Base-by-base conservation (phyloP, 2,329 filamentous ascomycete genomes). In the Ceratocystis harringtonii region DNA sequence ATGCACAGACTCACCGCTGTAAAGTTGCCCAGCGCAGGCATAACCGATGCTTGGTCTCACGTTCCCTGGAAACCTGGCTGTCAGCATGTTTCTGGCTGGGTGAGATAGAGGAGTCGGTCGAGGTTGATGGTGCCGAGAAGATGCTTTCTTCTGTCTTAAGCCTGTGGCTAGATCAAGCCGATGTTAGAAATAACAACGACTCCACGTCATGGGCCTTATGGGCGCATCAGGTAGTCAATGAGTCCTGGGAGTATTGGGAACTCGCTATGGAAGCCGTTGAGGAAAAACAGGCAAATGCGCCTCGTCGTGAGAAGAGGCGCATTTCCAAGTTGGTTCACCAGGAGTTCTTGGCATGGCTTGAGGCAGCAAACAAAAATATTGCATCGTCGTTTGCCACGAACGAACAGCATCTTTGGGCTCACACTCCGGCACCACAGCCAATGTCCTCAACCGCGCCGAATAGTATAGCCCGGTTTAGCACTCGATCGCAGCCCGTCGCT, bases 171-270 rank as follows among this genome's bases (percentile, higher is more conserved):
- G 66, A 64, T 10, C 43, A 64, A 8, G 61, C 66, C 12, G 61
- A 68, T 7, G 22, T 58, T 5, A n/a, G 32, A n/a, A 28, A 22
- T 7, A 65, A 22, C 28, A 43, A 62, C 8, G 64, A 65, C 28
- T 32, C 45, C 4, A 55, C 62, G 15, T 57, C 65, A 19, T 63
- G 63, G 50, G 55, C 57, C 4, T 28, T 67, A 12, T 67, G 65
- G 65, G 63, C 61, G 28, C 63, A 64, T 7, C 64, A 67, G 19
- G 61, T 62, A 3, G 65, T 57, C 19, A 68, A 44, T 8, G 62
- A 68, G 32, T 65, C 63, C 28, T 69, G 68, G 68, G 63, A 64
- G n/a, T 62, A 63, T 22, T 69, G 68, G 68, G 62, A 68, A n/a
- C 44, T 67, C 7, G 62, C 68, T 19, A 57, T 67, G 48, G 65